A percentile compares a stretch with the other conserved stretches of the same genome.
These are phyloP conservation scores for Oropetium thomaeum DNA, from an alignment of 176 grass and related monocot species.

Conservation along the genomic window DNA sequence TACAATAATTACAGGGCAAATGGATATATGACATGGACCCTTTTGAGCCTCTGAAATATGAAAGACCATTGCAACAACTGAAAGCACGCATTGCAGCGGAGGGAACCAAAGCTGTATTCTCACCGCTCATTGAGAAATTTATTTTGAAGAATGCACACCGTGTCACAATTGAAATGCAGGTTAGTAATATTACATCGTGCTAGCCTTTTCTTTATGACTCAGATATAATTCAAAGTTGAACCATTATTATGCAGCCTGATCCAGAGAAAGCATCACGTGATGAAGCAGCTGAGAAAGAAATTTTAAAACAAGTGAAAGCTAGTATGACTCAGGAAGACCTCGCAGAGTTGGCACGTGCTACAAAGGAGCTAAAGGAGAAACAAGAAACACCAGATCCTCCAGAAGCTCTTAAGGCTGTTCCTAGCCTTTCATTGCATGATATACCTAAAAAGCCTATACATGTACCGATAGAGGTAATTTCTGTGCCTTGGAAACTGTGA, in stretches of 20 bases:
- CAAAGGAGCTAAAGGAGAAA: conserved; percentile 83
- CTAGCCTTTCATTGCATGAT: conserved; percentile 79
- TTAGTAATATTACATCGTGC: conserved; percentile 18
- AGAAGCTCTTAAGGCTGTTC: conserved; percentile 91
- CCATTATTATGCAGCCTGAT: conserved; percentile 68
- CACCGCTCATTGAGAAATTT: conserved; percentile 76
- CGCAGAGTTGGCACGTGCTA: conserved; percentile 79
- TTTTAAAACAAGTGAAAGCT: conserved; percentile 71
- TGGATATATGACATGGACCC: conserved; percentile 99
- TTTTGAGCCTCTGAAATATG: conserved; percentile 98
- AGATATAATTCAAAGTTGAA: not conserved
- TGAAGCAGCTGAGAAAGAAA: conserved; percentile 79
- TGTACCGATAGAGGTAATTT: conserved; percentile 81
- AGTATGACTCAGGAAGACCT: conserved; percentile 92
- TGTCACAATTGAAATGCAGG: conserved; percentile 96
- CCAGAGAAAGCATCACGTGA: conserved; percentile 83
- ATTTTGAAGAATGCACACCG: conserved; percentile 84
- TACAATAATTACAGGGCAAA: conserved; percentile 64
- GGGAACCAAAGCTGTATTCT: conserved; percentile 95
- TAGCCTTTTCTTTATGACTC: conserved; percentile 6
- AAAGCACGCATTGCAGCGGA: conserved; percentile 79
- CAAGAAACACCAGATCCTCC: conserved; percentile 98
- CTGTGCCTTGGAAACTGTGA: not conserved
- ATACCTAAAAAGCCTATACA: conserved; percentile 84
- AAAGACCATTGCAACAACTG: conserved; percentile 71